Conservation (phyloP, 2,329 filamentous ascomycete genomes). For the Aspergillus novoparasiticus region DNA sequence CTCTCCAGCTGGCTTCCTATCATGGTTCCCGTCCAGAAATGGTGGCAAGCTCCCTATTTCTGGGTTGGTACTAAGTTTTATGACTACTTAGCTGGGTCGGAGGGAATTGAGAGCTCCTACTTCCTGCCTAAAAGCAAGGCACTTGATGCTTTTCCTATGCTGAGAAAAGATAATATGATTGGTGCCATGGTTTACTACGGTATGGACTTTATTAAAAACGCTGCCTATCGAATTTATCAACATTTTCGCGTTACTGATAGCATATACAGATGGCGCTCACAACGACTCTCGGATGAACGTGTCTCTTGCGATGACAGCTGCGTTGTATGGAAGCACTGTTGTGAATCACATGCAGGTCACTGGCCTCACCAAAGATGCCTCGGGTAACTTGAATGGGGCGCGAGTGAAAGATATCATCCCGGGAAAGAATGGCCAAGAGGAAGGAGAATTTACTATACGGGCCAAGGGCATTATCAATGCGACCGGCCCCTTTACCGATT, state of each 20-base stretch:
- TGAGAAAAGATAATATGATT: constrained; percentile 76
- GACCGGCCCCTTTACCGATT: constrained; percentile 84
- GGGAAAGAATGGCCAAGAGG: constrained; percentile 63
- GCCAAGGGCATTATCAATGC: constrained; percentile 86
- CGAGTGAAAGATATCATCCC: constrained; percentile 70
- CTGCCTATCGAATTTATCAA: background rate
- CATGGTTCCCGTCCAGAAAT: constrained; percentile 78
- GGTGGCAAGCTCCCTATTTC: constrained; percentile 80
- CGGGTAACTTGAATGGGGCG: constrained; percentile 74
- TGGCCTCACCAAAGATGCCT: constrained; percentile 70
- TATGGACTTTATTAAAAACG: constrained; percentile 30
- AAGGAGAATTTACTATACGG: constrained; percentile 68
- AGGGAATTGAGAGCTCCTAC: constrained; percentile 87
- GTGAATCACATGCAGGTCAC: constrained; percentile 85
- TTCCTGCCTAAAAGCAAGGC: constrained; percentile 86
- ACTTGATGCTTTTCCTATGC: constrained; percentile 84
- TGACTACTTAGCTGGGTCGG: constrained; percentile 80
- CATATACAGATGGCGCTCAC: constrained; percentile 71
- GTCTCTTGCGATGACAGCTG: constrained; percentile 82
- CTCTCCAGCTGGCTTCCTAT: constrained; percentile 80
- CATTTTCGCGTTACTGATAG: constrained; percentile 17
- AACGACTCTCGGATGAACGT: constrained; percentile 94
- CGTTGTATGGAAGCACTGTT: constrained; percentile 81
- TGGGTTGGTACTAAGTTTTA: constrained; percentile 76
- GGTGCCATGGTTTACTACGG: constrained; percentile 86